Evolutionary conservation across 129 eudicot species (phyloP).

Genomic region (Cynara cardunculus): DNA sequence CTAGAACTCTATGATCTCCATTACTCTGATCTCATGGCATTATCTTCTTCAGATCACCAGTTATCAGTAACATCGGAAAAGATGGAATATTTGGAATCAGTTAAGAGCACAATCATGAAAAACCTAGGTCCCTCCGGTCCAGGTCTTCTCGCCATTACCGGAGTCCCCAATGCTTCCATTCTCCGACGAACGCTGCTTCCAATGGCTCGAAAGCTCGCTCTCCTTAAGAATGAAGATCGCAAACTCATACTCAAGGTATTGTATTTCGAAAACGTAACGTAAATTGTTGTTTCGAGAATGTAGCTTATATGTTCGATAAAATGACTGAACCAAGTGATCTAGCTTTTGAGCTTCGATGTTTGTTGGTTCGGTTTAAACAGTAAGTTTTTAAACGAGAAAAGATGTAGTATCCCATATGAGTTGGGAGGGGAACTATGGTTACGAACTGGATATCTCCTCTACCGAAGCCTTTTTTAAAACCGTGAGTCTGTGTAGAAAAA

Average conservation of each 20-base stretch:
- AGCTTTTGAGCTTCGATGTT: neutral
- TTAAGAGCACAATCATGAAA: conserved; percentile 46
- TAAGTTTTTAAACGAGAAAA: neutral
- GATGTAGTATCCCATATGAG: no score
- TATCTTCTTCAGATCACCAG: conserved; percentile 37
- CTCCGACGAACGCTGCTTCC: conserved; percentile 63
- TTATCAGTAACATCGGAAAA: conserved; percentile 18
- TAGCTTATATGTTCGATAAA: conserved; percentile 24
- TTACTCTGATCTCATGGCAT: conserved; percentile 51
- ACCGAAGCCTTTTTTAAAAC: no score
- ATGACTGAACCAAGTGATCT: conserved; percentile 23
- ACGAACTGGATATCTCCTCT: no score
- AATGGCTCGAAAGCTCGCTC: conserved; percentile 72
- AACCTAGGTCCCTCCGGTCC: conserved; percentile 83
- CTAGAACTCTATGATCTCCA: conserved; percentile 53
- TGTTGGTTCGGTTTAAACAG: neutral
- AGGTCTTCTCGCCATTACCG: conserved; percentile 69
- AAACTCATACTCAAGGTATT: conserved; percentile 71
- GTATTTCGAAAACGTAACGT: neutral
- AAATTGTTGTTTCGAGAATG: neutral
- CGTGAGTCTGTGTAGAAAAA: no score
- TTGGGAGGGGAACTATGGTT: no score
- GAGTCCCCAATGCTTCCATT: conserved; percentile 44
- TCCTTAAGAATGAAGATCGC: conserved; percentile 54
- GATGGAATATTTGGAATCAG: conserved; percentile 36